Evolutionary conservation across 2,329 filamentous ascomycete species (phyloP).

Genomic region (Epichloe scottii): DNA sequence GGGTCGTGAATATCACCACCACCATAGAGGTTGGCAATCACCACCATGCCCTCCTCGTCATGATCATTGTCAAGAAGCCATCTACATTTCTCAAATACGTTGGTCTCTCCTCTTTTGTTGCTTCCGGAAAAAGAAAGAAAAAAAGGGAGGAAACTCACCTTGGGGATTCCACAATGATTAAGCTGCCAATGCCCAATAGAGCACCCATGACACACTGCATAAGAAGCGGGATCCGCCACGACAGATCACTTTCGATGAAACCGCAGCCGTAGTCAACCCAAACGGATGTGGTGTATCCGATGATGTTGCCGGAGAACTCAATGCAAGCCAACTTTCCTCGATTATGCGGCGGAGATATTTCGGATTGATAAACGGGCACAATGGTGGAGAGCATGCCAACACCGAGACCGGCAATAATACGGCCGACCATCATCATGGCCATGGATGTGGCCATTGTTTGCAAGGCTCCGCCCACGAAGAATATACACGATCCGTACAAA

Average conservation of each 20-base stretch:
- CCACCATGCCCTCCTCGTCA: conserved; percentile 95
- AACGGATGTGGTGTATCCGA: conserved; percentile 88
- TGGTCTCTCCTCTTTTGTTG: neutral
- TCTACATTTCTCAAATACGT: conserved; percentile 30
- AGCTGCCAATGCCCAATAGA: conserved; percentile 70
- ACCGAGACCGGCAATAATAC: conserved; percentile 73
- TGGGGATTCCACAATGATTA: conserved; percentile 93
- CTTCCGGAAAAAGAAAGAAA: neutral
- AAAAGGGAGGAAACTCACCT: conserved; percentile 42
- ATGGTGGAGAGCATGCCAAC: conserved; percentile 86
- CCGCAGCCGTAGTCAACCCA: conserved; percentile 99
- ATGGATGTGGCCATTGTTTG: conserved; percentile 75
- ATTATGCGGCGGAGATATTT: conserved; percentile 93
- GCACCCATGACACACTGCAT: conserved; percentile 94
- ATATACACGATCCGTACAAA: conserved; percentile 83
- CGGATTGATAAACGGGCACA: conserved; percentile 86
- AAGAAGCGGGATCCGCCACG: conserved; percentile 80
- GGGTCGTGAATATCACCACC: conserved; percentile 88
- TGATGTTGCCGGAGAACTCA: conserved; percentile 94
- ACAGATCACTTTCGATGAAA: conserved; percentile 70
- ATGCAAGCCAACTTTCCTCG: conserved; percentile 93
- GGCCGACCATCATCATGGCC: conserved; percentile 77
- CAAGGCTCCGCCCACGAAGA: conserved; percentile 70
- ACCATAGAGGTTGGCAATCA: conserved; percentile 95
- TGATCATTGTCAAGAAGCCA: conserved; percentile 97